Evolutionary conservation across 441 rosid species (phyloP).

Genomic region (Manihot esculenta): DNA sequence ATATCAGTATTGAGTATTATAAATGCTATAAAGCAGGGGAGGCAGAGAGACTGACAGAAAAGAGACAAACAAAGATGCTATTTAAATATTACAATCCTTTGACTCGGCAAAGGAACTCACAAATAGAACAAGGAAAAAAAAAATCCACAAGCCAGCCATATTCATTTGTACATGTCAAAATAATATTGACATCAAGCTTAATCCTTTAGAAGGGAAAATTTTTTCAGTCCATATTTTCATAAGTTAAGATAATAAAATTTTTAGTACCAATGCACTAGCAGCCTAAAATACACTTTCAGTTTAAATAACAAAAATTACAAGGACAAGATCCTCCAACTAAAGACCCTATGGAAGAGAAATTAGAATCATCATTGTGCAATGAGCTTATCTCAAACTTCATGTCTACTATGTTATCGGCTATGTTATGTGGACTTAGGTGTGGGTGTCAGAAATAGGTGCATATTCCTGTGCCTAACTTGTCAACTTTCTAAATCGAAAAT

Average conservation of each 20-base stretch:
- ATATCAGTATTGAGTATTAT: neutral
- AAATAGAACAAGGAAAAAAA: neutral
- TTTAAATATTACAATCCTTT: neutral
- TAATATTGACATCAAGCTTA: slow-evolving; percentile 8
- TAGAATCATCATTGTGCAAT: no score
- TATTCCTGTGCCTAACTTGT: no score
- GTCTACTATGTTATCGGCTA: neutral
- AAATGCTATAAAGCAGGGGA: neutral
- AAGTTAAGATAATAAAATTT: neutral
- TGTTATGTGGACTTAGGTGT: no score
- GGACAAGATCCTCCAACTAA: neutral
- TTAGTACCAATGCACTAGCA: neutral
- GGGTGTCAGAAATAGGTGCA: no score
- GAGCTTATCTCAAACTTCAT: neutral
- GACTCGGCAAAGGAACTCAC: neutral
- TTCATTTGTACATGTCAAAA: neutral
- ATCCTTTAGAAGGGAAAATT: neutral
- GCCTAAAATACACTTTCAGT: neutral
- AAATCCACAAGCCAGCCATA: neutral
- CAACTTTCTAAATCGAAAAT: no score
- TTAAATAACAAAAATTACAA: neutral
- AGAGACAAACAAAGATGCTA: neutral
- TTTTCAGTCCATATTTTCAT: neutral
- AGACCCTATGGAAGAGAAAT: neutral
- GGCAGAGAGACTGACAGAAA: neutral